Percentiles rank a stretch among this genome's conserved stretches.
phyloP scores from a whole-genome alignment of 768 basidiomycete species.

The Mycena latifolia region DNA sequence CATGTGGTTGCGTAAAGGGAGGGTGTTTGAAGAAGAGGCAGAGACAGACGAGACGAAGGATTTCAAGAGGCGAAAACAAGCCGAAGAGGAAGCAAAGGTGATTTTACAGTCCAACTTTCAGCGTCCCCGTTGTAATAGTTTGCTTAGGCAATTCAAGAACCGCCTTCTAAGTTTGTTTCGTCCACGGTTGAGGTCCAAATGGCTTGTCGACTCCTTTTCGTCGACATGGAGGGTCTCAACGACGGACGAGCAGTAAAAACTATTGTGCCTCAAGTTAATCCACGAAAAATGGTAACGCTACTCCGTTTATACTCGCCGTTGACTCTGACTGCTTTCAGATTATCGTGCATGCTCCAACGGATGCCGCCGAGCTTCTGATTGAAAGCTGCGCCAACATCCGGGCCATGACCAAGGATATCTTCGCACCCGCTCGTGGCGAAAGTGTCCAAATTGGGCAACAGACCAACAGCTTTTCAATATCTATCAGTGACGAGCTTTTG shows the following conservation, averaged over 20 bases:
- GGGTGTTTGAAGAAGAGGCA: slow-evolving; percentile 90
- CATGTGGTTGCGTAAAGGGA: slow-evolving; percentile 94
- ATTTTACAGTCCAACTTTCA: slow-evolving; percentile 20
- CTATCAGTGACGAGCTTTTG: slow-evolving; percentile 90
- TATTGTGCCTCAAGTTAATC: slow-evolving; percentile 96
- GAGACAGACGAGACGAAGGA: slow-evolving; percentile 87
- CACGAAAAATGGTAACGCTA: slow-evolving; percentile 81
- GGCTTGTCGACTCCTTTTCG: slow-evolving; percentile 88
- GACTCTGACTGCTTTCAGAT: slow-evolving; percentile 64
- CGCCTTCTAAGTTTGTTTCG: slow-evolving; percentile 91
- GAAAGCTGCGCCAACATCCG: slow-evolving; percentile 87
- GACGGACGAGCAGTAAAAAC: slow-evolving; percentile 98
- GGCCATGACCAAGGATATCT: slow-evolving; percentile 94
- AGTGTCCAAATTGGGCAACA: slow-evolving; percentile 94
- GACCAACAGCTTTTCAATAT: slow-evolving; percentile 94
- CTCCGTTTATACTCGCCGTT: slow-evolving; percentile 14
- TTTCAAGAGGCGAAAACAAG: slow-evolving; percentile 70
- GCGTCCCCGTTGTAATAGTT: slow-evolving; percentile 12
- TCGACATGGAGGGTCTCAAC: slow-evolving; percentile 97
- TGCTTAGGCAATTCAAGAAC: slow-evolving; percentile 74
- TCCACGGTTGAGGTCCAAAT: slow-evolving; percentile 83
- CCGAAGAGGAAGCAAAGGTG: slow-evolving; percentile 89
- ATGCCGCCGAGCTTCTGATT: slow-evolving; percentile 79
- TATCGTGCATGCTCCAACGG: slow-evolving; percentile 82
- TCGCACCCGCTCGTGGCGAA: slow-evolving; percentile 81